phyloP scores from a whole-genome alignment of 2,329 filamentous ascomycete genomes.

The Bipolaris cookei region DNA sequence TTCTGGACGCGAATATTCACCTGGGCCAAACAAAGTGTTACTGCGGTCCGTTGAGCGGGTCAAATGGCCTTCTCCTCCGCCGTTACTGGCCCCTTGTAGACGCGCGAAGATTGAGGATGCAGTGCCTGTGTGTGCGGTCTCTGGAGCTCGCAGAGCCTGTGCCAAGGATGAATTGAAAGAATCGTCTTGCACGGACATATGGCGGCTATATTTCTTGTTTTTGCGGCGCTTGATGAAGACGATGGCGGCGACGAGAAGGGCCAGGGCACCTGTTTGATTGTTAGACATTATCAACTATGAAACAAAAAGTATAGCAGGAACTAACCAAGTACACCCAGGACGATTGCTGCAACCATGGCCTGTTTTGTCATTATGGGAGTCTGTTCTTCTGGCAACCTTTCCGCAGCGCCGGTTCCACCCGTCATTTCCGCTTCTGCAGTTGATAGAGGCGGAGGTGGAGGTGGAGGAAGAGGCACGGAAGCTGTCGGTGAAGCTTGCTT shows the following conservation, averaged over 20 bases:
- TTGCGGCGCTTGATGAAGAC: conserved; percentile 37
- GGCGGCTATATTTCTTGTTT: conserved; percentile 20
- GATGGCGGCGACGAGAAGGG: conserved; percentile 30
- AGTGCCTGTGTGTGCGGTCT: conserved; percentile 29
- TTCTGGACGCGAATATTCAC: conserved; percentile 39
- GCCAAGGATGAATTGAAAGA: conserved; percentile 37
- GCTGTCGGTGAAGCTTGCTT: conserved; percentile 1
- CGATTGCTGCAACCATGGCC: conserved; percentile 42
- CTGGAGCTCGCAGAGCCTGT: conserved; percentile 27
- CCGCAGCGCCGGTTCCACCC: neutral
- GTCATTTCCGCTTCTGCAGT: neutral
- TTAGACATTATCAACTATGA: neutral
- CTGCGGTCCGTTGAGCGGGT: conserved; percentile 35
- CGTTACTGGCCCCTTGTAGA: conserved; percentile 1
- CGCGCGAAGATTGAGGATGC: conserved; percentile 20
- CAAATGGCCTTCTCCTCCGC: conserved; percentile 21
- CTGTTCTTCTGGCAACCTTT: conserved; percentile 6
- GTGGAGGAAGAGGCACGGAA: neutral
- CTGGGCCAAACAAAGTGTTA: conserved; percentile 36
- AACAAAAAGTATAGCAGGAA: neutral
- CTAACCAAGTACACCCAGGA: conserved; percentile 40
- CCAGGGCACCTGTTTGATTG: conserved; percentile 32
- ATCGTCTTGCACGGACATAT: conserved; percentile 31
- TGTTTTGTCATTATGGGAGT: conserved; percentile 34
- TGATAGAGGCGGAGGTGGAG: neutral